Base-by-base conservation (phyloP, 2,329 filamentous ascomycete species). In the Sclerotinia spermophila region DNA sequence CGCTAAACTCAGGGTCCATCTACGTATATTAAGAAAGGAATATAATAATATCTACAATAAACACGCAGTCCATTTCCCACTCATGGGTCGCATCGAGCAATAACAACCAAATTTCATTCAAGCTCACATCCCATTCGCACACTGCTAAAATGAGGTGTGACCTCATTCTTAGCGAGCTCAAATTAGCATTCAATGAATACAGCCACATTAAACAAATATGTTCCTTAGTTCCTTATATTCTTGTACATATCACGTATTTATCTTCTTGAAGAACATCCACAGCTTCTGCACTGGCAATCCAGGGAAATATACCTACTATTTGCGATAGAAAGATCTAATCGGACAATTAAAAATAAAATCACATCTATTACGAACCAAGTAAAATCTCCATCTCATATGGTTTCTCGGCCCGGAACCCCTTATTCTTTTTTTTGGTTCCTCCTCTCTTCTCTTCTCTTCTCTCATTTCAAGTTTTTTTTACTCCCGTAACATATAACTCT, bases 341-440 rank as follows among this genome's bases (percentile, higher is more conserved):
- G 38, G 5, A 15, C 24, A 48, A 5, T n/a, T 1, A 48, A 51
- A 1, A 15, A 15, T 3, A 24, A n/a, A 15, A 15, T 3, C 56
- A 13, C 15, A 8, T 59, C 35, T 19, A n/a, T 38, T 19, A n/a
- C 35, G 11, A 5, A 17, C 55, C 1, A 15, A 58, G 55, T 7
- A 35, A 15, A 38, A 38, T 13, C 21, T 58, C 2, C 19, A 35
- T 3, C 33, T 15, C 55, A 40, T 4, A 59, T 15, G 56, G 58
- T 13, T 10, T 21, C 17, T 21, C 58, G 58, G 58, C 7, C 58
- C 58, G 58, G 17, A 40, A 60, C n/a, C 0, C 35, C 58, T 27
- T 6, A 19, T 11, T 6, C 5, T 19, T 1, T 19, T 2, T 6
- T 10, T 15, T 19, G 27, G 2, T 1, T 1, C 15, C 13, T 27